Evolutionary conservation across 2,329 filamentous ascomycete species (phyloP).

Genomic region (Colletotrichum ledebouriae): DNA sequence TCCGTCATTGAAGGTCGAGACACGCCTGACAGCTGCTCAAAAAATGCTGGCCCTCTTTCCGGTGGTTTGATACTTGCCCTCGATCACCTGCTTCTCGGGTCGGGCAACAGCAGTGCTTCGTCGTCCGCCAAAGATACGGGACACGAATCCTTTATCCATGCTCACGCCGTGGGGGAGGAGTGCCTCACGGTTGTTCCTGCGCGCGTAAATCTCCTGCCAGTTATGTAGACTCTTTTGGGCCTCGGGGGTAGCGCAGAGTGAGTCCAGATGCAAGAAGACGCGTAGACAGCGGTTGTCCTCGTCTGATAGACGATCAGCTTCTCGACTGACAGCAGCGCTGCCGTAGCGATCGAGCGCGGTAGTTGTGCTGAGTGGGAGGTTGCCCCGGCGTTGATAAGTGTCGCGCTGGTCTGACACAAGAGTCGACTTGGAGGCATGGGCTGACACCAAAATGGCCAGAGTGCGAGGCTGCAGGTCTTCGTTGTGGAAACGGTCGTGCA

Average conservation of each 20-base stretch:
- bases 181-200: conserved; percentile 51
- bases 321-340: conserved; percentile 6
- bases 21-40: not conserved
- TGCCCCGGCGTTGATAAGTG: conserved; percentile 26
- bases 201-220: conserved; percentile 66
- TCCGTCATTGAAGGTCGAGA: not conserved
- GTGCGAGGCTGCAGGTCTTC: conserved; percentile 48
- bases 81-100: conserved; percentile 34
- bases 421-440: conserved; percentile 29
- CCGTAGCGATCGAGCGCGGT: conserved; percentile 35
- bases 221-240: conserved; percentile 61
- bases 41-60: conserved; percentile 40
- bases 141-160: conserved; percentile 36
- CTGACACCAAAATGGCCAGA: conserved; percentile 25
- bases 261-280: conserved; percentile 62
- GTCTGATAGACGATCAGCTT: conserved; percentile 28
- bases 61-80: conserved; percentile 26
- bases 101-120: conserved; percentile 12
- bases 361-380: conserved; percentile 38
- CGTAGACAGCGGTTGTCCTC: conserved; percentile 38
- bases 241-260: conserved; percentile 61
- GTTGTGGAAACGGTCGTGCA: conserved; percentile 66
- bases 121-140: conserved; percentile 36
- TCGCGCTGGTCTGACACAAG: conserved; percentile 20
- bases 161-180: conserved; percentile 57